Percentiles rank a stretch among this genome's conserved stretches.
Conservation (phyloP, 169 alveolate genomes). For the Babesia gibsoni region DNA sequence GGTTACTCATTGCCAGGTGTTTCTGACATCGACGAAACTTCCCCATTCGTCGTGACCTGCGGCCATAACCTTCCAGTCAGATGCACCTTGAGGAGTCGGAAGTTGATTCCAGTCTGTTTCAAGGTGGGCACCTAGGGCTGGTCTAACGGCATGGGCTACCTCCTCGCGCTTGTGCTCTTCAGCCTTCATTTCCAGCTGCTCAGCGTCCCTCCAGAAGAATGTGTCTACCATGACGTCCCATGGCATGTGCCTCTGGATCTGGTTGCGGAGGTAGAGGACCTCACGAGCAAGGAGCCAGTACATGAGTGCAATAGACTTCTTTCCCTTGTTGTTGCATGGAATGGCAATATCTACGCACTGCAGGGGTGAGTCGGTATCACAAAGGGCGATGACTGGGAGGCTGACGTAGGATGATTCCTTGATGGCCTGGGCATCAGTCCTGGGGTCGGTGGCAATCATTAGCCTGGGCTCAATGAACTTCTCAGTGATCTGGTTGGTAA, state of each 20-base stretch:
- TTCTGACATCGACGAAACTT: constrained; percentile 58
- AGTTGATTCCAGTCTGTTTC: constrained; percentile 59
- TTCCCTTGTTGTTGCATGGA: constrained; percentile 98
- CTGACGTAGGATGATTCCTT: constrained; percentile 96
- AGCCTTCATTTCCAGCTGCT: constrained; percentile 81
- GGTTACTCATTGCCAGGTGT: constrained; percentile 47
- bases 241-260: constrained; percentile 76
- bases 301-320: constrained; percentile 94
- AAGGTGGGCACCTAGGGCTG: constrained; percentile 7
- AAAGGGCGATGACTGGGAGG: constrained; percentile 97
- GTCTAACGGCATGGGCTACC: constrained; percentile 20
- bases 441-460: constrained; percentile 98
- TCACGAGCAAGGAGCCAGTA: constrained; percentile 98
- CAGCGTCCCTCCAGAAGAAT: constrained; percentile 92
- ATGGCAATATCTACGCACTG: constrained; percentile 97
- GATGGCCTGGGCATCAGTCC: constrained; percentile 95
- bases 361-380: constrained; percentile 97
- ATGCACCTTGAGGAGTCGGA: constrained; percentile 12
- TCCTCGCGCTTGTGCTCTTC: constrained; percentile 52
- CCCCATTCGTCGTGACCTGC: constrained; percentile 68
- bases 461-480: constrained; percentile 97
- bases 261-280: constrained; percentile 93
- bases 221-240: constrained; percentile 94
- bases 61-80: constrained; percentile 67
- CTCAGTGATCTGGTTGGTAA: constrained; percentile 97